phyloP scores from a whole-genome alignment of 2,329 filamentous ascomycete genomes.

The Microsporum canis region DNA sequence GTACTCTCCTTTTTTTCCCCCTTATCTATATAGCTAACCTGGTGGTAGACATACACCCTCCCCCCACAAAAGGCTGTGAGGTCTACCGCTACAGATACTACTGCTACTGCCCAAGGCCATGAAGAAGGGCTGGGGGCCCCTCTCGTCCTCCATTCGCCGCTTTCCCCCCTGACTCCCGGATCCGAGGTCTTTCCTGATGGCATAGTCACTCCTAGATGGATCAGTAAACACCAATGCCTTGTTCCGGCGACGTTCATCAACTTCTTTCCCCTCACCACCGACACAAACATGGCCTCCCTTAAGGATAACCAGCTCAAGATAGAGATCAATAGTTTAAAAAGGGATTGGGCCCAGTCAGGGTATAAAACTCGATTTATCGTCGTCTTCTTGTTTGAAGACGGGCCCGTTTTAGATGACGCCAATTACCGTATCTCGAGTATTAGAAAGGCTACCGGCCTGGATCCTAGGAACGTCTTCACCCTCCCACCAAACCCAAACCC shows the following conservation, averaged over 20 bases:
- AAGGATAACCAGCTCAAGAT: conserved; percentile 78
- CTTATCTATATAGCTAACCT: not conserved
- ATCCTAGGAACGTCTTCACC: conserved; percentile 77
- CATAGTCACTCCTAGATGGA: conserved; percentile 68
- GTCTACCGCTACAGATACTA: conserved; percentile 41
- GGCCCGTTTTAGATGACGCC: conserved; percentile 49
- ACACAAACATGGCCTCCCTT: conserved; percentile 61
- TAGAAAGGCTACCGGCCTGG: conserved; percentile 64
- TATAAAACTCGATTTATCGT: conserved; percentile 70
- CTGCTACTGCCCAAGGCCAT: conserved; percentile 23
- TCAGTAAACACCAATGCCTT: conserved; percentile 75
- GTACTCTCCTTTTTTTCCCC: conserved; percentile 3
- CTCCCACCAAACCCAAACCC: conserved; percentile 61
- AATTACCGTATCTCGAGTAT: conserved; percentile 73
- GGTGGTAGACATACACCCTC: conserved; percentile 40
- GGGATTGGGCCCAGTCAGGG: conserved; percentile 45
- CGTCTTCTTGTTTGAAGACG: conserved; percentile 64
- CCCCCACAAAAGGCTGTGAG: conserved; percentile 52
- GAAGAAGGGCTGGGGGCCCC: conserved; percentile 32
- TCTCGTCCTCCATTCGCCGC: conserved; percentile 69
- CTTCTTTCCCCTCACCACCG: conserved; percentile 66
- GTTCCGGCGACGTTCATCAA: conserved; percentile 70
- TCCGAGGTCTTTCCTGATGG: conserved; percentile 85
- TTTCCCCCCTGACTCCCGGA: conserved; percentile 76
- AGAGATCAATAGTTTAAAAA: conserved; percentile 69